Base-by-base conservation (phyloP, 768 basidiomycete genomes). In the Auriscalpium microsporum region DNA sequence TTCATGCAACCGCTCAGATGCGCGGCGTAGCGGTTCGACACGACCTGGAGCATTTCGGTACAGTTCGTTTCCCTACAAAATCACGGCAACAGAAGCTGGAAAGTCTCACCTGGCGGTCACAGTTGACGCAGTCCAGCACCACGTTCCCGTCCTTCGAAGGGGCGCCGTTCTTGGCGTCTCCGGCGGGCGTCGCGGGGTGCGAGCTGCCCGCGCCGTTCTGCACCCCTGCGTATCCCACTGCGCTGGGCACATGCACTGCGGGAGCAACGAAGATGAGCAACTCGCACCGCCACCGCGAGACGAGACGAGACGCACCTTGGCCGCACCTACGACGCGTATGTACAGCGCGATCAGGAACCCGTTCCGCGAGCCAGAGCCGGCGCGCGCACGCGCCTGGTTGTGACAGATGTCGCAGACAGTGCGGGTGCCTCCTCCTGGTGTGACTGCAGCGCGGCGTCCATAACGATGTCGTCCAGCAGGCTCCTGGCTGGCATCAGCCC, bases 1-100 rank as follows among this genome's bases (percentile, higher is more conserved):
- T 87, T 87, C 79, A 94, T 83, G 65, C 92, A 94, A 2, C 73
- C 68, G 54, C 83, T 84, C 37, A 94, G 74, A 70, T 94, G 92
- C 40, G 86, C 80, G 14, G 92, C 91, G 67, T 87, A 94, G 60
- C 90, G 80, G 67, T 82, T 91, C 16, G 89, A 88, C 35, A 88
- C 83, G 64, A 90, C 76, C 92, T 94, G 65, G 8, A 8, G 40
- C 23, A 13, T 13, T 28, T 14, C 17, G 28, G 42, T 36, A 46
- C 42, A 45, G 14, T 19, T 34, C 51, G 48, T n/a, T 33, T 19
- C 23, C 37, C 34, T 37, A 10, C 1, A 14, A 14, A 34, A 28
- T 9, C 8, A 33, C 17, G 10, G 10, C 17, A 54, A 14, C 28
- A 19, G 34, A 35, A 28, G 28, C 28, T 28, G 53, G n/a, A 48